Base-by-base conservation (phyloP, 202 grass and related monocot species). In the Brachypodium distachyon region DNA sequence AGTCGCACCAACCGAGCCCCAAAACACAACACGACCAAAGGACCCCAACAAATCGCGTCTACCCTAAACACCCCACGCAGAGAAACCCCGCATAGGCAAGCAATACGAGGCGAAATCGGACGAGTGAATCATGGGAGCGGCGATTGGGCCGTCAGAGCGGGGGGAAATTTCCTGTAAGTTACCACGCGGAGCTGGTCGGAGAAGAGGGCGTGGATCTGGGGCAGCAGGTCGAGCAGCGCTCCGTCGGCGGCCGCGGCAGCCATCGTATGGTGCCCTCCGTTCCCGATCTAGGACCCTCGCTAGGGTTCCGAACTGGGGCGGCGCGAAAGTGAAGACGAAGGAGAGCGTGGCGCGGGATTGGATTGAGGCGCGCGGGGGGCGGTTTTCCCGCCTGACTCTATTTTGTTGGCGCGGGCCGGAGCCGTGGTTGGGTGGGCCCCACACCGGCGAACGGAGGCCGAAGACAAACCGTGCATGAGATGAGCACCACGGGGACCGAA, bases 171-270 rank as follows among this genome's bases (percentile, higher is more conserved):
- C 51, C 27, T n/a, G 36, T 11, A 5, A 5, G 9, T 69, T 78
- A 93, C 91, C 87, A 93, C 91, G 47, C 86, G 82, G 59, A 90
- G 87, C 53, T 80, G 88, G 73, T 94, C 91, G 76, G 85, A 77
- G 82, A 90, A 87, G 79, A 94, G 87, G 44, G 87, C 77, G 44
- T 90, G 87, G 87, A 94, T 86, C 87, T 78, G 91, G 56, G 87
- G 82, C 14, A 94, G 77, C 47, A 90, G 76, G 44, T 93, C 87
- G 61, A 90, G 82, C 58, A 90, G 79, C 33, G 65, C 49, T 54
- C 57, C 81, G 81, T 84, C 81, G 36, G 14, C 56, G 5, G 46
- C 69, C 4, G 33, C 33, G 4, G 55, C 85, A 40, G 78, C 82
- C 91, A 90, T 94, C 22, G 46, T 19, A 25, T 2, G 22, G 37